Evolutionary conservation across 257 asterid species (phyloP).

Genomic region (Nicotiana benthamiana): DNA sequence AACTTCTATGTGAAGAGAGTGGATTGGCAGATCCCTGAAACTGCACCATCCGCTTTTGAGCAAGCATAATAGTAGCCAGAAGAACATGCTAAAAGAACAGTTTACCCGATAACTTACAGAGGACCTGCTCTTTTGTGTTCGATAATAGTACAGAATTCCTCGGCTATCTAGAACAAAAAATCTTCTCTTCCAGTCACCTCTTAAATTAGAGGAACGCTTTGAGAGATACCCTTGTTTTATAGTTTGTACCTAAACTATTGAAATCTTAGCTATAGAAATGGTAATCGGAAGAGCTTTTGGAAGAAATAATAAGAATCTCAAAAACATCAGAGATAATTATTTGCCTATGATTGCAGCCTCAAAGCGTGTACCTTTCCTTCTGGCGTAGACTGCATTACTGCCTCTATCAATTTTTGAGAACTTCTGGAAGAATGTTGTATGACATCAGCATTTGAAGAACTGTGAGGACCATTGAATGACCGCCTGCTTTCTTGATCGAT

Average conservation of each 20-base stretch:
- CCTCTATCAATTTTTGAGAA: slow-evolving; percentile 76
- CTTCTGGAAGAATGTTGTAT: slow-evolving; percentile 42
- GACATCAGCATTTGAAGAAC: slow-evolving; percentile 36
- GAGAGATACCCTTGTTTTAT: slow-evolving; percentile 73
- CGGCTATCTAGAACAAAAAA: slow-evolving; percentile 62
- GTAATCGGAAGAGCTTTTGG: slow-evolving; percentile 1
- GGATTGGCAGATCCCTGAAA: slow-evolving; percentile 53
- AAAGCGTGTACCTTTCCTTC: slow-evolving; percentile 68
- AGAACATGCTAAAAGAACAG: neutral
- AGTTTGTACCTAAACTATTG: slow-evolving; percentile 83
- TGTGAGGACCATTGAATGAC: slow-evolving; percentile 24
- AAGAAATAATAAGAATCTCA: neutral
- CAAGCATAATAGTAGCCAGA: slow-evolving; percentile 7
- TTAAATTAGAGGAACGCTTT: slow-evolving; percentile 65
- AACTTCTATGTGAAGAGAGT: slow-evolving; percentile 28
- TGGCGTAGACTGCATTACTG: slow-evolving; percentile 65
- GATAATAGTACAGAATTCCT: slow-evolving; percentile 74
- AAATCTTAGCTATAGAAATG: slow-evolving; percentile 34
- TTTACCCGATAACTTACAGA: slow-evolving; percentile 32
- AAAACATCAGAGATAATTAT: slow-evolving; percentile 8
- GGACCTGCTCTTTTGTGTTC: slow-evolving; percentile 65
- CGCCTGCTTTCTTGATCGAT: slow-evolving; percentile 55
- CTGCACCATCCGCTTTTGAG: slow-evolving; percentile 26
- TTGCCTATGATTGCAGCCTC: neutral
- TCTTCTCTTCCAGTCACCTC: slow-evolving; percentile 95